Evolutionary conservation across 257 asterid genomes (phyloP).

Genomic region (Solanum chmielewskii): DNA sequence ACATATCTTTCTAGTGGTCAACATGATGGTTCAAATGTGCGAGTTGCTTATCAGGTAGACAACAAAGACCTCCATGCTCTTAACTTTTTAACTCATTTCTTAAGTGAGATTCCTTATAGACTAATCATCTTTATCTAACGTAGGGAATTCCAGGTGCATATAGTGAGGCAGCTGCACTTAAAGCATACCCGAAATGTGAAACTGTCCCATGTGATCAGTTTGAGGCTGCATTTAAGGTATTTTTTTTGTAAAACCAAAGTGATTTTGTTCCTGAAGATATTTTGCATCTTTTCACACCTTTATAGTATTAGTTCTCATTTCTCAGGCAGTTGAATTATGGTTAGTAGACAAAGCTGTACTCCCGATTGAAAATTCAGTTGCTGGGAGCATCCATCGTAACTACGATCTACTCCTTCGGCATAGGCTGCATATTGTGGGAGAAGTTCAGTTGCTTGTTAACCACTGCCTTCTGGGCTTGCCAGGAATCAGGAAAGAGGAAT

Average conservation of each 20-base stretch:
- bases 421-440: constrained; percentile 93
- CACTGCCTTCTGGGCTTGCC: constrained; percentile 89
- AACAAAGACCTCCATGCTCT: neutral
- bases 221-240: constrained; percentile 85
- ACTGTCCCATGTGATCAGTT: constrained; percentile 89
- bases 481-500: constrained; percentile 68
- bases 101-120: neutral
- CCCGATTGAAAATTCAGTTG: constrained; percentile 91
- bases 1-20: constrained; percentile 18
- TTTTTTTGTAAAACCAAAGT: neutral
- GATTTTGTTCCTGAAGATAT: neutral
- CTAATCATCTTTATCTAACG: neutral
- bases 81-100: neutral
- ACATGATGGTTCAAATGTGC: constrained; percentile 45
- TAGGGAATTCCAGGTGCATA: constrained; percentile 90
- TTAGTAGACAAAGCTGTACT: constrained; percentile 91
- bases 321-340: constrained; percentile 96
- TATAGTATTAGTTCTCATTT: neutral
- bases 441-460: constrained; percentile 63
- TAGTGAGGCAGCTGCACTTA: constrained; percentile 85
- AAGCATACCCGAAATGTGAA: constrained; percentile 82
- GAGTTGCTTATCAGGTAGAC: constrained; percentile 87
- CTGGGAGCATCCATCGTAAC: constrained; percentile 92
- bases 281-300: constrained; percentile 1
- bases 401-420: constrained; percentile 81